Evolutionary conservation across 2,329 filamentous ascomycete species (phyloP).

Genomic region (Colletotrichum orbiculare): DNA sequence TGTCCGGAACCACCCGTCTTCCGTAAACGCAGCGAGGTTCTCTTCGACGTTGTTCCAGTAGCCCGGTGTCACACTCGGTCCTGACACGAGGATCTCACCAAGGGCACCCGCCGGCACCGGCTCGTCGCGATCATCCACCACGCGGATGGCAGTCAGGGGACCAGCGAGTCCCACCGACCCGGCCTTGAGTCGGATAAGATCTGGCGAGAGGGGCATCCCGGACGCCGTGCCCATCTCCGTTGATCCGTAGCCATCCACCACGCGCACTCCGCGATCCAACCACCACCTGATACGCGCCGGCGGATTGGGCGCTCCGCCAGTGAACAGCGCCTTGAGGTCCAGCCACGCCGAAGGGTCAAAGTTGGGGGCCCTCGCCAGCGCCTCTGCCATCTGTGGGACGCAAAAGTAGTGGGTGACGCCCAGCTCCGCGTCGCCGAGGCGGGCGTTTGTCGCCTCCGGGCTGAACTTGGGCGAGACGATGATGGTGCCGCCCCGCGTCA

Average conservation of each 20-base stretch:
- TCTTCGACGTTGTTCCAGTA: conserved; percentile 32
- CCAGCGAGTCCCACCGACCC: conserved; percentile 30
- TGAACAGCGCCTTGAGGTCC: conserved; percentile 28
- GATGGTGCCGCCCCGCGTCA: conserved; percentile 24
- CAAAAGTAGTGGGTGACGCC: conserved; percentile 31
- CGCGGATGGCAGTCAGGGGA: conserved; percentile 20
- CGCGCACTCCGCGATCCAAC: conserved; percentile 19
- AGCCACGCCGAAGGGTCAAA: conserved; percentile 21
- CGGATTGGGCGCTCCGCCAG: conserved; percentile 28
- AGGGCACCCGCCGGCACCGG: conserved; percentile 11
- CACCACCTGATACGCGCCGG: conserved; percentile 30
- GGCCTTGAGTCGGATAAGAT: conserved; percentile 21
- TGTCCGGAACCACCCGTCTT: conserved; percentile 33
- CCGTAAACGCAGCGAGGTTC: conserved; percentile 20
- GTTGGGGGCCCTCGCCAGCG: conserved; percentile 13
- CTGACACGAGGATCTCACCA: conserved; percentile 28
- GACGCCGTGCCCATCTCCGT: conserved; percentile 26
- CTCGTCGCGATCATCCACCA: conserved; percentile 24
- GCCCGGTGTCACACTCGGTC: conserved; percentile 21
- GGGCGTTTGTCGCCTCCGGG: conserved; percentile 18
- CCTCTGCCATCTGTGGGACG: conserved; percentile 35
- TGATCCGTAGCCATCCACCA: conserved; percentile 32
- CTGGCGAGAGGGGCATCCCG: conserved; percentile 23
- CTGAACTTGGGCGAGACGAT: conserved; percentile 26
- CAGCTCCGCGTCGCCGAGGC: conserved; percentile 11